Base-by-base conservation (phyloP, 1,139 yeast species). In the Taphrina confusa region DNA sequence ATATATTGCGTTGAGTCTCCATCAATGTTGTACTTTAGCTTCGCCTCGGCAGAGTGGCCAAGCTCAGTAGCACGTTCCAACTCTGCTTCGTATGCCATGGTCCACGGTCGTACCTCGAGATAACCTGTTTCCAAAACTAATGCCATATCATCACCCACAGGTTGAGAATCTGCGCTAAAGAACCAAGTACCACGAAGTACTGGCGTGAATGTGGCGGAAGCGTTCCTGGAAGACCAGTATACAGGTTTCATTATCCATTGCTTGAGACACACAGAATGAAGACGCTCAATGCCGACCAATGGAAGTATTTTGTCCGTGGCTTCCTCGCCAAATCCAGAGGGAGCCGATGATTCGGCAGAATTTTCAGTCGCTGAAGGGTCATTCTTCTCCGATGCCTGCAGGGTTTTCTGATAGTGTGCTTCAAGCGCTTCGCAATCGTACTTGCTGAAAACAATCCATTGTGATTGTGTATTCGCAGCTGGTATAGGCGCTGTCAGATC, bases 131-230 rank as follows among this genome's bases (percentile, higher is more conserved):
- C 67, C 2, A 73, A 55, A 1, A 67, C 68, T 4, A 59, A 64
- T 34, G 73, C 75, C 61, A 74, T 66, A 4, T 67, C 66, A 0
- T 73, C 72, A 36, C 70, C 73, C 14, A 71, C 63, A 0, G 78
- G 78, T 1, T 75, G 69, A 55, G 71, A 55, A 0, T 74, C 67
- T 14, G 68, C 63, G 3, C 67, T 61, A 60, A 72, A 73, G 55
- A 74, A 72, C 78, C 78, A 75, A 5, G 67, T 67, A 12, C 72
- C 65, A 12, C 71, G 62, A 20, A 66, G 64, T 2, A 74, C 75
- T 45, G 68, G 68, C 4, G 66, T 66, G 11, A 34, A 20, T 11
- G 61, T 51, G 5, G 59, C 40, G 12, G 50, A 52, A 25, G 69
- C 63, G 1, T 71, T 63, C 11, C 36, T n/a, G 6, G 51, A 31